Evolutionary conservation across 2,329 filamentous ascomycete genomes (phyloP).

Genomic region (Stagonosporopsis chrysanthemi): DNA sequence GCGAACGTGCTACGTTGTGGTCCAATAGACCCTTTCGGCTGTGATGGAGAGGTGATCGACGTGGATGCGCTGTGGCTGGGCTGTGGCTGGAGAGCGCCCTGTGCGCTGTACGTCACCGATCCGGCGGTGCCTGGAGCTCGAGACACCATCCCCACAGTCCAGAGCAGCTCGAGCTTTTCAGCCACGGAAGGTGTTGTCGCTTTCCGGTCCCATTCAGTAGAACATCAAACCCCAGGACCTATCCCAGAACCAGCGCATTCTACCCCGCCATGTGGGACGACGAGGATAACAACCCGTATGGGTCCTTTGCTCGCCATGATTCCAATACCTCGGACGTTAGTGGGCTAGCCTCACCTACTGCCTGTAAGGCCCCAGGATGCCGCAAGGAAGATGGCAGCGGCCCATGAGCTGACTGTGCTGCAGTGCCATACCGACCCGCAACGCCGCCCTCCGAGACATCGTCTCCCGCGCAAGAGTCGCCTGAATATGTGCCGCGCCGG

Average conservation of each 20-base stretch:
- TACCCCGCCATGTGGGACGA: conserved; percentile 87
- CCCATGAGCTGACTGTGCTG: conserved; percentile 7
- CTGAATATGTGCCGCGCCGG: conserved; percentile 62
- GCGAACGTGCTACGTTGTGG: no score
- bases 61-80: background rate
- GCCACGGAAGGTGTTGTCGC: background rate
- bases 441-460: conserved; percentile 76
- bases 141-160: conserved; percentile 13
- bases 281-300: conserved; percentile 98
- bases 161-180: conserved; percentile 9
- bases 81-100: conserved; percentile 14
- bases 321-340: conserved; percentile 71
- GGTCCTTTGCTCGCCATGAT: conserved; percentile 88
- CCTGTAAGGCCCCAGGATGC: conserved; percentile 41
- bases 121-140: conserved; percentile 16
- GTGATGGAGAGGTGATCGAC: background rate
- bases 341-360: conserved; percentile 51
- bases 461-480: conserved; percentile 71
- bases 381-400: background rate
- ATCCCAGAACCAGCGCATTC: background rate
- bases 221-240: background rate
- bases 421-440: conserved; percentile 59
- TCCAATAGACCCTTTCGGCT: no score
- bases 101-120: conserved; percentile 17
- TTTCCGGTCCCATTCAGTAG: background rate